phyloP scores from a whole-genome alignment of 306 rosid genomes.

The Trichosanthes truncata region DNA sequence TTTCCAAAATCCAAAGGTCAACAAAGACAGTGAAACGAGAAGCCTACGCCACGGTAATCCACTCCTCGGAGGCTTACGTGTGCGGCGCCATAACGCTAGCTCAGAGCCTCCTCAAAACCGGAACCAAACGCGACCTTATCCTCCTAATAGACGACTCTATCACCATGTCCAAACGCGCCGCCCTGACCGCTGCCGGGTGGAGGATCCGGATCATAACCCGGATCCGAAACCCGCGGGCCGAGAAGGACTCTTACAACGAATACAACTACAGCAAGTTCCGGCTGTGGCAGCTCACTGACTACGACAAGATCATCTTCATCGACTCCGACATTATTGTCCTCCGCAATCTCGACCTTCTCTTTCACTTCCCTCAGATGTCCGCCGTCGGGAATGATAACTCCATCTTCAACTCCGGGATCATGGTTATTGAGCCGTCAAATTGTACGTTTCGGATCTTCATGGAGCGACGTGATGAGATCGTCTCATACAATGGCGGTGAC shows the following conservation, averaged over 20 bases:
- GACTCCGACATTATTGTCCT: slow-evolving; percentile 83
- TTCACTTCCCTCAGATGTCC: slow-evolving; percentile 75
- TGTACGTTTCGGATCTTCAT: slow-evolving; percentile 61
- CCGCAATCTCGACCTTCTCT: slow-evolving; percentile 71
- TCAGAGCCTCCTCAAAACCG: slow-evolving; percentile 54
- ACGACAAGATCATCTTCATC: slow-evolving; percentile 62
- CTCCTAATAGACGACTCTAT: slow-evolving; percentile 67
- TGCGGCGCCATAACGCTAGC: slow-evolving; percentile 89
- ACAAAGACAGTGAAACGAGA: slow-evolving; percentile 41
- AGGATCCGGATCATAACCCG: slow-evolving; percentile 49
- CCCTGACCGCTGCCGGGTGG: slow-evolving; percentile 63
- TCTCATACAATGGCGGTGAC: slow-evolving; percentile 90
- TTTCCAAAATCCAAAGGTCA: slow-evolving; percentile 33
- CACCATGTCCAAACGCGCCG: slow-evolving; percentile 41
- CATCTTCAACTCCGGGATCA: slow-evolving; percentile 82
- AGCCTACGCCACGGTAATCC: slow-evolving; percentile 82
- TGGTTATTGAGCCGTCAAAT: slow-evolving; percentile 87
- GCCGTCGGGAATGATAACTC: slow-evolving; percentile 83
- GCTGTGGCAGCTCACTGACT: slow-evolving; percentile 79
- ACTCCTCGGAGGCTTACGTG: slow-evolving; percentile 63
- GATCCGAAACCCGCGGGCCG: slow-evolving; percentile 68
- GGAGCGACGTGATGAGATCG: slow-evolving; percentile 34
- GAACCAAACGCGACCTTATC: slow-evolving; percentile 75
- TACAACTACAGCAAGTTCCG: slow-evolving; percentile 96
- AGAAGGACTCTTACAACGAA: slow-evolving; percentile 63